Conservation (phyloP, 306 rosid species). For the Fragaria ananassa region DNA sequence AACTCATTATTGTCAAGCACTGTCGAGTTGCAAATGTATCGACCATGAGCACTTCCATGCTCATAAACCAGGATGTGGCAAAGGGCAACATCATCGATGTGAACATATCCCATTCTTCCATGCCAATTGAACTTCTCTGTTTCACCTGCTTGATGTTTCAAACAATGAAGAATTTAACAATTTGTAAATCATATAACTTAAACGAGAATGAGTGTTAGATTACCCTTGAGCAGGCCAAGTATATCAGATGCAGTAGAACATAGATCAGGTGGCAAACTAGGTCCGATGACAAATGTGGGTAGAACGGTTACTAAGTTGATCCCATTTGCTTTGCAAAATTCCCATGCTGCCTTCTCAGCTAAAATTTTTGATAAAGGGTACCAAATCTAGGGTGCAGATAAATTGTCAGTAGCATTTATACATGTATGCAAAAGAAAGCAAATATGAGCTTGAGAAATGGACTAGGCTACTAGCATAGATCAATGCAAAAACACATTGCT, state of each 20-base stretch:
- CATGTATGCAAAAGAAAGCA: not conserved
- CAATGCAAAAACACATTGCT: not conserved
- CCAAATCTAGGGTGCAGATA: constrained; percentile 52
- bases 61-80: constrained; percentile 66
- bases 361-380: constrained; percentile 66
- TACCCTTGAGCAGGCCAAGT: constrained; percentile 73
- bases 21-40: constrained; percentile 66
- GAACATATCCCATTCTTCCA: constrained; percentile 88
- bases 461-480: not conserved
- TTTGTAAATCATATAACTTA: not conserved
- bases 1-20: constrained; percentile 48
- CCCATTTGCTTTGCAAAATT: constrained; percentile 61
- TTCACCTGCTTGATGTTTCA: constrained; percentile 45
- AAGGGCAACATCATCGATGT: constrained; percentile 75
- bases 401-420: not conserved
- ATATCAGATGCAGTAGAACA: constrained; percentile 82
- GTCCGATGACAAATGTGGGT: constrained; percentile 68
- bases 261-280: constrained; percentile 59
- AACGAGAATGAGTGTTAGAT: not conserved
- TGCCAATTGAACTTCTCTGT: constrained; percentile 50
- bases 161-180: not conserved
- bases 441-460: not conserved
- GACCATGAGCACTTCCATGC: constrained; percentile 45
- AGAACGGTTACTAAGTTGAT: constrained; percentile 64
- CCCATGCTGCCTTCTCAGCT: constrained; percentile 88